Evolutionary conservation across 1,284 basidiomycete species (phyloP).

Genomic region (Ceratobasidium sp.): DNA sequence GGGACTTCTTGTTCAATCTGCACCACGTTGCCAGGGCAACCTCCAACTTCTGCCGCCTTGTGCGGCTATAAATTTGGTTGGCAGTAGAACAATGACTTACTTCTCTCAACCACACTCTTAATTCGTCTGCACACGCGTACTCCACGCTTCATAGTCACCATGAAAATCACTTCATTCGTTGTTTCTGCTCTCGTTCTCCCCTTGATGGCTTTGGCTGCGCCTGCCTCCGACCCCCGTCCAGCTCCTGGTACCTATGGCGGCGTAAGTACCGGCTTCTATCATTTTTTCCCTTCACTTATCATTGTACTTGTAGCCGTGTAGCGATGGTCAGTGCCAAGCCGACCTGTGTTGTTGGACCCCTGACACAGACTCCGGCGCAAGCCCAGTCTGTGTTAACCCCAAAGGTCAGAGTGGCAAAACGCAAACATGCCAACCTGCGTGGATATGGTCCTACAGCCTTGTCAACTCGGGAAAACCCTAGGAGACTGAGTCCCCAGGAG

Average conservation of each 20-base stretch:
- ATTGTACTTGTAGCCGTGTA: background rate
- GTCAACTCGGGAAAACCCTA: background rate
- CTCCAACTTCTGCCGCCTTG: background rate
- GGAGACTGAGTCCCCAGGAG: background rate
- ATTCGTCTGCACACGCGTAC: background rate
- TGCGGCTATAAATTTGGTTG: background rate
- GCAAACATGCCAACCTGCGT: background rate
- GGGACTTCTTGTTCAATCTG: background rate
- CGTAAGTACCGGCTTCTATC: background rate
- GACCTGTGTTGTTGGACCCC: background rate
- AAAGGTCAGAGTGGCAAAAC: background rate
- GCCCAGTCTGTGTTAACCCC: background rate
- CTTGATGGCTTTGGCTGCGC: background rate
- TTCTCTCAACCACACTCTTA: background rate
- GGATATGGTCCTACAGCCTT: constrained; percentile 12
- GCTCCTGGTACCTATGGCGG: background rate
- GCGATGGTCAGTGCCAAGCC: background rate
- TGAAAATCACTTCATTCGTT: background rate
- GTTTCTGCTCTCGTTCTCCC: constrained; percentile 1
- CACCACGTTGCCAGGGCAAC: background rate
- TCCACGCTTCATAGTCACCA: background rate
- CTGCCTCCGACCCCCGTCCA: background rate
- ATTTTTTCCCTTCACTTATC: background rate
- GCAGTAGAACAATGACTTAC: background rate
- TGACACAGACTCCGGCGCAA: background rate